phyloP scores from a whole-genome alignment of 2,329 filamentous ascomycete genomes.

The Ophioceras dolichostomum region DNA sequence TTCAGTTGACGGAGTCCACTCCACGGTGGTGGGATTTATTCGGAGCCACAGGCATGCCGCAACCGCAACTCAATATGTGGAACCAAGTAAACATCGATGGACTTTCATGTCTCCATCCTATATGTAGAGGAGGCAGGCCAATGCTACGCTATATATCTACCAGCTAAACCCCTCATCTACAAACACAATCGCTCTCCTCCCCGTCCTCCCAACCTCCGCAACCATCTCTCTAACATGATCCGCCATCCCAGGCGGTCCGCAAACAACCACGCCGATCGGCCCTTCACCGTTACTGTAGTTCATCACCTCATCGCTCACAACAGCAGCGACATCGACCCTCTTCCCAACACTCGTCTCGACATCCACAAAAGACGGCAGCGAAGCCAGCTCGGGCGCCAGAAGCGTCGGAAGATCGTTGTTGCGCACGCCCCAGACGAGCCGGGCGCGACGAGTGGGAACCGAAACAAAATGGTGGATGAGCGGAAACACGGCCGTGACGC shows the following conservation, averaged over 20 bases:
- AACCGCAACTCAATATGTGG: too few relatives aligned
- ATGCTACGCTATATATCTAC: too few relatives aligned
- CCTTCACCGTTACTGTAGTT: constrained; percentile 3
- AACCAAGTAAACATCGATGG: too few relatives aligned
- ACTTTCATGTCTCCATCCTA: too few relatives aligned
- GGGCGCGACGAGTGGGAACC: constrained; percentile 3
- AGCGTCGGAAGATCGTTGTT: constrained; percentile 10
- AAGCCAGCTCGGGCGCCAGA: constrained; percentile 3
- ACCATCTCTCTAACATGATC: constrained; percentile 14
- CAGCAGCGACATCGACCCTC: constrained; percentile 10
- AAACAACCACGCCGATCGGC: constrained; percentile 13
- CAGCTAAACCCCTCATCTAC: constrained; percentile 11
- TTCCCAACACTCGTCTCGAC: constrained; percentile 8
- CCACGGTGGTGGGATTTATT: too few relatives aligned
- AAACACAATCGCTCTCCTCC: constrained; percentile 11
- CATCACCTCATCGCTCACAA: constrained; percentile 12
- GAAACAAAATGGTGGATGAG: constrained; percentile 6
- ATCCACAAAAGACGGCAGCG: background rate
- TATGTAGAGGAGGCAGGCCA: too few relatives aligned
- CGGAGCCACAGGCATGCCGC: too few relatives aligned
- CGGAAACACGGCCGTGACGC: constrained; percentile 18
- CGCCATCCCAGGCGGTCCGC: constrained; percentile 17
- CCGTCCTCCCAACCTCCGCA: constrained; percentile 9
- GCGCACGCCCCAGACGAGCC: constrained; percentile 14
- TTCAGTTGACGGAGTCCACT: too few relatives aligned